Percentiles rank a stretch among this genome's conserved stretches.
phyloP scores from a whole-genome alignment of 2,329 filamentous ascomycete species.

The Fusarium longipes region DNA sequence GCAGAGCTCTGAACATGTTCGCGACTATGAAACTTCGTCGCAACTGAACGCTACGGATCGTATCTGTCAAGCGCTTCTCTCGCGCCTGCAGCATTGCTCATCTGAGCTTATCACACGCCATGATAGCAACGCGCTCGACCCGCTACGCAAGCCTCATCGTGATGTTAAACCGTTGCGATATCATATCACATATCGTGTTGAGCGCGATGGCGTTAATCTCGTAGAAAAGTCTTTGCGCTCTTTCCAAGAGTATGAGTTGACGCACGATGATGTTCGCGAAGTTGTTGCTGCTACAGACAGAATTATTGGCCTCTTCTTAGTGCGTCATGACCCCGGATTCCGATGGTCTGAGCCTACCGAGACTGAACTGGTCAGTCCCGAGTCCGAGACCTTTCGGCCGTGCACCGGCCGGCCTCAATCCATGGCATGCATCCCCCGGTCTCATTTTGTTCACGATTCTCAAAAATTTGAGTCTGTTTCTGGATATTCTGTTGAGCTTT shows the following conservation, averaged over 20 bases:
- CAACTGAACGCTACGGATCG: slow-evolving; percentile 57
- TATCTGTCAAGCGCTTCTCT: slow-evolving; percentile 62
- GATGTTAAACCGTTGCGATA: slow-evolving; percentile 60
- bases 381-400: slow-evolving; percentile 55
- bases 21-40: slow-evolving; percentile 60
- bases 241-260: slow-evolving; percentile 61
- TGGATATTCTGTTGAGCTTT: slow-evolving; percentile 62
- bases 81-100: slow-evolving; percentile 63
- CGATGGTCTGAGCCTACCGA: slow-evolving; percentile 58
- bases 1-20: slow-evolving; percentile 56
- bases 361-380: slow-evolving; percentile 52
- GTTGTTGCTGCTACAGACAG: slow-evolving; percentile 61
- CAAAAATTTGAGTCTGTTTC: slow-evolving; percentile 51
- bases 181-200: slow-evolving; percentile 61
- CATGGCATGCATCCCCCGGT: slow-evolving; percentile 57
- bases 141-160: slow-evolving; percentile 49
- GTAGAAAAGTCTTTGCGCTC: slow-evolving; percentile 60
- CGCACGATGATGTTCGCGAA: slow-evolving; percentile 58
- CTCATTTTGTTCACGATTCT: slow-evolving; percentile 56
- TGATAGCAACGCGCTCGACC: slow-evolving; percentile 60
- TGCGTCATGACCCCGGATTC: slow-evolving; percentile 62
- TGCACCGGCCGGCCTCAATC: slow-evolving; percentile 57
- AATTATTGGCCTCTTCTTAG: slow-evolving; percentile 63
- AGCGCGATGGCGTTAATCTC: slow-evolving; percentile 55
- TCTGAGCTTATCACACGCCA: slow-evolving; percentile 65